Evolutionary conservation across 73 alveolate genomes (phyloP).

Genomic region (Paramecium primaurelia): DNA sequence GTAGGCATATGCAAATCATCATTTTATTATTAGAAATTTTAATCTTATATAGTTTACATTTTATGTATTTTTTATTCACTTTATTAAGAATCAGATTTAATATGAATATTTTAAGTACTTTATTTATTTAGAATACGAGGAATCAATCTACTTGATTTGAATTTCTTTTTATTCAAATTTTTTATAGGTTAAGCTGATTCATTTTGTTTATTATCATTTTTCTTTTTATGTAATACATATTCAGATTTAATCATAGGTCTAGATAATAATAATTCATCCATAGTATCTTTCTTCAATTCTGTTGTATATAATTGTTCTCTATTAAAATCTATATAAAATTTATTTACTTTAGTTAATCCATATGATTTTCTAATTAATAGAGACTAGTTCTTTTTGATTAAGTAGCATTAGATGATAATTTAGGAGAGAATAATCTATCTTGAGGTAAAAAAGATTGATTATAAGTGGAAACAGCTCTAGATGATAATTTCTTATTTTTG

Average conservation of each 20-base stretch:
- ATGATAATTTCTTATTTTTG: neutral
- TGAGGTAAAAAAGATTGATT: neutral
- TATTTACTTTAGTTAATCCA: neutral
- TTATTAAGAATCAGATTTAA: conserved; percentile 8
- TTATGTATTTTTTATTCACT: conserved; percentile 16
- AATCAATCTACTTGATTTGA: neutral
- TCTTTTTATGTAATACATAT: neutral
- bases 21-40: neutral
- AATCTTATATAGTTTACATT: neutral
- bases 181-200: neutral
- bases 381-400: neutral
- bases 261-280: neutral
- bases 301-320: neutral
- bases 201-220: neutral
- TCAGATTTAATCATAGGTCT: conserved; percentile 26
- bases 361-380: neutral
- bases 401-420: neutral
- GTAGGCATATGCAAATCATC: neutral
- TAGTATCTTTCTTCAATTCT: neutral
- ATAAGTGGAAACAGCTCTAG: conserved; percentile 17
- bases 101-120: neutral
- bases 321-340: neutral
- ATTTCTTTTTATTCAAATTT: neutral
- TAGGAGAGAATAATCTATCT: conserved; percentile 20
- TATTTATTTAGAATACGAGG: neutral